Base-by-base conservation (phyloP, 1,284 basidiomycete species). In the Ceratobasidium sp. region DNA sequence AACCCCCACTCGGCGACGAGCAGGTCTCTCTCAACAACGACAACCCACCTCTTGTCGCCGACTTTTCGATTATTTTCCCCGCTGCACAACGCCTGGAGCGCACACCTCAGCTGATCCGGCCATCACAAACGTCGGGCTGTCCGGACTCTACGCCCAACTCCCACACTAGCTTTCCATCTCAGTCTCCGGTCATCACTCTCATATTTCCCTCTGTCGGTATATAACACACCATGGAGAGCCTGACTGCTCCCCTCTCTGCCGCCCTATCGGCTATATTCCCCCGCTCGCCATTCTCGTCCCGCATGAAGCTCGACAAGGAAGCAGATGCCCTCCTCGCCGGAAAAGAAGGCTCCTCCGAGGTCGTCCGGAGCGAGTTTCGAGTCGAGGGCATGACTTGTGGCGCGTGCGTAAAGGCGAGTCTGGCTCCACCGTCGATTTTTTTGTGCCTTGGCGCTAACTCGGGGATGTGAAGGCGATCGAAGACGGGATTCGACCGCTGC, bases 381-480 rank as follows among this genome's bases (percentile, higher is more conserved):
- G 89, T 95, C 78, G 89, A 93, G 78, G 94, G 94, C n/a, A 96
- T 96, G 93, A 95, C 94, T 0, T 96, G 93, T 78, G 90, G 93
- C 9, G 84, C 93, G 48, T 96, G 93, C 78, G 94, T 96, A n/a
- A 90, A 94, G 86, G 93, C 92, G 77, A 76, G 87, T 80, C n/a
- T 59, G 32, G 18, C 3, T 23, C 34, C 34, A n/a, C n/a, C n/a
- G n/a, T 32, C 32, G 52, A 67, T 64, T 69, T 67, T 58, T 16
- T 14, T 32, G 18, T 3, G 36, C 8, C 36, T 6, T 36, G 26
- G 23, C 34, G 0, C 18, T 46, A 43, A 30, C 62, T 45, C 34
- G 58, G 18, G 48, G 30, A 30, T 10, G 30, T 1, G 34, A 69
- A 93, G 92, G 89, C 94, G n/a, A 98, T 99, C 76, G 97, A 99